These are phyloP conservation scores for Botrytis cinerea DNA, from an alignment of 2,329 filamentous ascomycete genomes.

Conservation along the genomic window DNA sequence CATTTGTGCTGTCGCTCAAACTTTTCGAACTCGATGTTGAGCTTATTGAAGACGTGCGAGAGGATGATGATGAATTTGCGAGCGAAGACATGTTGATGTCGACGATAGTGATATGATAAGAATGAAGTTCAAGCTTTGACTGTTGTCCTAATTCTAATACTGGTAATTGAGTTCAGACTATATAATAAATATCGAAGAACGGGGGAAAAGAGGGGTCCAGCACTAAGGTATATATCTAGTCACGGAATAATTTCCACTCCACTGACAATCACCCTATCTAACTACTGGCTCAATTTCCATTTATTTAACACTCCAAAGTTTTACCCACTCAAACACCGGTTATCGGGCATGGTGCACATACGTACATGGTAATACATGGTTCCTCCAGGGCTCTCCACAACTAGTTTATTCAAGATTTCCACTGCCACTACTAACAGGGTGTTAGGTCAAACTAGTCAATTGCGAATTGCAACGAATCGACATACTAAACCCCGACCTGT, in stretches of 20 bases:
- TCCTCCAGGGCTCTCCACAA: constrained; percentile 14
- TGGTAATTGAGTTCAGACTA: constrained; percentile 23
- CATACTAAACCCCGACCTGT: not conserved
- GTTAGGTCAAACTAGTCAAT: not conserved
- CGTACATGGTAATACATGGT: constrained; percentile 23
- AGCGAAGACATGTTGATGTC: constrained; percentile 32
- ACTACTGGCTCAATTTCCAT: constrained; percentile 17
- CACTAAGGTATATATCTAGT: constrained; percentile 22
- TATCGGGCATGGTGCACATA: constrained; percentile 24
- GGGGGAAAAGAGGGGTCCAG: constrained; percentile 26
- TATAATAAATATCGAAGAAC: constrained; percentile 19
- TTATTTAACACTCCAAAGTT: constrained; percentile 1
- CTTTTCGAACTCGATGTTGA: constrained; percentile 34
- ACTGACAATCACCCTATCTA: constrained; percentile 18
- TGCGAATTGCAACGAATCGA: constrained; percentile 3
- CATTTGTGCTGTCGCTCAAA: constrained; percentile 23
- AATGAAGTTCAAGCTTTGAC: constrained; percentile 21
- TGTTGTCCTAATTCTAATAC: constrained; percentile 3
- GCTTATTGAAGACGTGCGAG: constrained; percentile 35
- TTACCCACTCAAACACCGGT: constrained; percentile 21
- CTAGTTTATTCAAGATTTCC: constrained; percentile 7
- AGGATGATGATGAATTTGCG: constrained; percentile 35
- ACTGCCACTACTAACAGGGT: constrained; percentile 3
- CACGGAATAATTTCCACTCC: constrained; percentile 21
- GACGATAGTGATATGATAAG: constrained; percentile 14